phyloP scores from a whole-genome alignment of 805 yeast species.

The Candida takata region DNA sequence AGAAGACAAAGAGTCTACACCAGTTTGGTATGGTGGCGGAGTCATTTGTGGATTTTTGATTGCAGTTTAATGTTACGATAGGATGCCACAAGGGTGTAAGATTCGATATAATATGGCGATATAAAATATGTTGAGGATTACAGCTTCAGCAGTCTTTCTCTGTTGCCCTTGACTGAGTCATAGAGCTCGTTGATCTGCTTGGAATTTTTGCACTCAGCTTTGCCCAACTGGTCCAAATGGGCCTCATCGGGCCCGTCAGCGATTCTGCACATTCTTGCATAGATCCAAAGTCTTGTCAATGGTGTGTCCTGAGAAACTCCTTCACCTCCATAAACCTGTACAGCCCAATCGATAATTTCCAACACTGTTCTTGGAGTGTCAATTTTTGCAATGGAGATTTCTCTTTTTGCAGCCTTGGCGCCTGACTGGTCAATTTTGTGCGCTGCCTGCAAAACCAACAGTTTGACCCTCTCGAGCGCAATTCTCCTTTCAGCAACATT shows the following conservation, averaged over 20 bases:
- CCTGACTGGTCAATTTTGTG: conserved; percentile 46
- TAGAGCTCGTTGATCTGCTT: conserved; percentile 30
- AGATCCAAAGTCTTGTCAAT: conserved; percentile 45
- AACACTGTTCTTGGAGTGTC: conserved; percentile 51
- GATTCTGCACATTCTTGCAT: conserved; percentile 48
- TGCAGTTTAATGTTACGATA: too few relatives aligned
- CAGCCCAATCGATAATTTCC: conserved; percentile 51
- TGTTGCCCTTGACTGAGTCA: conserved; percentile 14
- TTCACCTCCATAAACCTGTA: conserved; percentile 59
- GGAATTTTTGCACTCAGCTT: conserved; percentile 36
- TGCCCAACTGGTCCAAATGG: conserved; percentile 50
- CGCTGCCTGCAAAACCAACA: conserved; percentile 55
- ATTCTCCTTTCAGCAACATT: conserved; percentile 47
- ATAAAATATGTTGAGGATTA: conserved; percentile 4
- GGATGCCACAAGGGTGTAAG: too few relatives aligned
- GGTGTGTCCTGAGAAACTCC: conserved; percentile 58
- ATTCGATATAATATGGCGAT: too few relatives aligned
- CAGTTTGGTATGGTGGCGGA: conserved; percentile 52
- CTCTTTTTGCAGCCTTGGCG: conserved; percentile 47
- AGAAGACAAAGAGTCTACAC: conserved; percentile 41
- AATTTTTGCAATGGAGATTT: conserved; percentile 58
- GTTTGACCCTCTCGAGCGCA: conserved; percentile 45
- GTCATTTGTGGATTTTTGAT: conserved; percentile 32
- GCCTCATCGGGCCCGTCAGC: conserved; percentile 72
- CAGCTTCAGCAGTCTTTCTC: conserved; percentile 14